Evolutionary conservation across 441 rosid species (phyloP), one percentile per base, ranked within the genome.

Genomic region (Adansonia gregorii): DNA sequence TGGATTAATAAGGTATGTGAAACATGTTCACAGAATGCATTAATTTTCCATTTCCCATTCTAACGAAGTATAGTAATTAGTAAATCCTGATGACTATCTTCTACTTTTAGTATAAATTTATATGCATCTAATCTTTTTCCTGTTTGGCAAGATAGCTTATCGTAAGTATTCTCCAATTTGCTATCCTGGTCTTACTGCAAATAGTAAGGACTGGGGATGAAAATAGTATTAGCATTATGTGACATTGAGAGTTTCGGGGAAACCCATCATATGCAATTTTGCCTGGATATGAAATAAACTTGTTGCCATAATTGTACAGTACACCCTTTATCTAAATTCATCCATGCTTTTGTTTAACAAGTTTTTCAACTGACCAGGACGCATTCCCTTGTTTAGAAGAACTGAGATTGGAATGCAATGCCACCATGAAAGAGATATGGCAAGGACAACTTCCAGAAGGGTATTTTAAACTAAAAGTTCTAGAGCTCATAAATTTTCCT

Each of bases 311-410:
- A 31, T 64, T 64, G 20, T 31, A 64, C 17, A 64, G 1, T 27
- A 49, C 35, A 49, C 20, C 22, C 59, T 27, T 70, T 70, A 51
- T 24, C 15, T n/a, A 70, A 67, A 70, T 51, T 70, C 60, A 3
- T 70, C 10, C 2, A 27, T 10, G 22, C 45, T 70, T 54, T 31
- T 15, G 63, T 72, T 54, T 54, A 72, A 72, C 64, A 54, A 49
- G 12, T 35, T 72, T 24, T 17, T 68, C 46, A 39, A 45, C 7
- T 68, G 51, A 59, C 2, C 79, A 86, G 88, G 60, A 22, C n/a
- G 27, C 59, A 4, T 45, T 71, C 65, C 70, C 70, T 20, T 73
- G 78, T 41, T 70, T 86, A 74, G 79, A 76, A 58, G 71, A 59
- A 63, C 22, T 83, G 58, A 74, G 8, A 51, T 75, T 79, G 51